Evolutionary conservation across 2,329 filamentous ascomycete species (phyloP).

Genomic region (Cadophora sp.): DNA sequence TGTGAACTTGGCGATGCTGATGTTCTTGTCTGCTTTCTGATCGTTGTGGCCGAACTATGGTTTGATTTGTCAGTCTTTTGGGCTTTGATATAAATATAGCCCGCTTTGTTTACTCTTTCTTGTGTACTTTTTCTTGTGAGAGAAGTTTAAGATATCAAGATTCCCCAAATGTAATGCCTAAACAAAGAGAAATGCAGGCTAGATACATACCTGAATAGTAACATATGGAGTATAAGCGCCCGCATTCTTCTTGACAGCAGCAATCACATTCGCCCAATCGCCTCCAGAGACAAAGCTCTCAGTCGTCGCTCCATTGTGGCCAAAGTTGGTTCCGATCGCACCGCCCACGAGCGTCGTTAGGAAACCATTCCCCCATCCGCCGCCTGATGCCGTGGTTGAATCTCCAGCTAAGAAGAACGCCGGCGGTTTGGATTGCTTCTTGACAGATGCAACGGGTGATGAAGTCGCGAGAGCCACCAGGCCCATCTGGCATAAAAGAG

Average conservation of each 20-base stretch:
- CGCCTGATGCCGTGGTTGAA: conserved; percentile 47
- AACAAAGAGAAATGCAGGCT: not conserved
- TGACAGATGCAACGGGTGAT: not conserved
- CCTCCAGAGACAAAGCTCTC: conserved; percentile 54
- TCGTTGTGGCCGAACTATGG: conserved; percentile 59
- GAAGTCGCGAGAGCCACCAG: not conserved
- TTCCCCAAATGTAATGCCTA: not conserved
- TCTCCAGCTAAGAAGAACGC: conserved; percentile 52
- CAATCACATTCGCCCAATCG: conserved; percentile 53
- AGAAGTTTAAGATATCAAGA: not conserved
- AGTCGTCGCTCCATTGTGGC: conserved; percentile 55
- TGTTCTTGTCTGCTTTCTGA: conserved; percentile 52
- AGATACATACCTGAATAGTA: conserved; percentile 52
- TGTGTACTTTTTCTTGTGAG: no score
- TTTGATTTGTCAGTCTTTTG: not conserved
- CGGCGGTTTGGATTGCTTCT: conserved; percentile 38
- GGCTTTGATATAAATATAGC: no score
- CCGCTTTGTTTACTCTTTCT: no score
- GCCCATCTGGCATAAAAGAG: conserved; percentile 1
- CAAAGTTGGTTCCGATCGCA: conserved; percentile 55
- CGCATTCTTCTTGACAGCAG: conserved; percentile 47
- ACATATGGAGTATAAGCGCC: conserved; percentile 51
- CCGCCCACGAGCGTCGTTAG: conserved; percentile 52
- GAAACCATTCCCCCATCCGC: conserved; percentile 56
- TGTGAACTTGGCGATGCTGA: conserved; percentile 50